Evolutionary conservation across 1,139 yeast species (phyloP).

Genomic region (Taiozyma onychis): DNA sequence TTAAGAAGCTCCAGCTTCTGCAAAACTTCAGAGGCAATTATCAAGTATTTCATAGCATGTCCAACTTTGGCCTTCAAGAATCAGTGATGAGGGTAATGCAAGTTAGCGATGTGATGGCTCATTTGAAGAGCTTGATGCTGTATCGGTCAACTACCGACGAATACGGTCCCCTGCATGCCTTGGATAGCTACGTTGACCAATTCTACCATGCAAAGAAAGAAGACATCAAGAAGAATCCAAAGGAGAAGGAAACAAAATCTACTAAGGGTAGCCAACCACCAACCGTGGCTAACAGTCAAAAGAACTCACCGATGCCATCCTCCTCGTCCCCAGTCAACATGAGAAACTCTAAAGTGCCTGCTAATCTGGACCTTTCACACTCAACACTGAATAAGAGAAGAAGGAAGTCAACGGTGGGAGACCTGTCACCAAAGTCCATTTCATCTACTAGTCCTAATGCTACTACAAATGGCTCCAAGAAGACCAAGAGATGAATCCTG

Average conservation of each 20-base stretch:
- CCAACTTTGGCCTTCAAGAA: slow-evolving; percentile 59
- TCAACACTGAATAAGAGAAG: slow-evolving; percentile 30
- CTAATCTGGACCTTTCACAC: slow-evolving; percentile 26
- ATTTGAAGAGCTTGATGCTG: slow-evolving; percentile 57
- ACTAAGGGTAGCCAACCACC: slow-evolving; percentile 2
- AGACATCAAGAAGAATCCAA: slow-evolving; percentile 1
- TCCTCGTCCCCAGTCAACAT: background rate
- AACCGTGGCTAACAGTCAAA: slow-evolving; percentile 1
- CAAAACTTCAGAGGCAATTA: slow-evolving; percentile 30
- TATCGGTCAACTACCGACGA: slow-evolving; percentile 40
- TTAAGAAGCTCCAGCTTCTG: slow-evolving; percentile 23
- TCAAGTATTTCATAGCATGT: slow-evolving; percentile 34
- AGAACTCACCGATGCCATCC: slow-evolving; percentile 2
- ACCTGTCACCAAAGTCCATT: slow-evolving; percentile 19
- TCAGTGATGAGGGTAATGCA: slow-evolving; percentile 65
- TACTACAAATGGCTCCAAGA: background rate
- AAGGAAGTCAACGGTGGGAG: slow-evolving; percentile 24
- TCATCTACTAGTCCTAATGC: slow-evolving; percentile 7
- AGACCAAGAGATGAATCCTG: slow-evolving; percentile 2
- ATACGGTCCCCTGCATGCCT: slow-evolving; percentile 54
- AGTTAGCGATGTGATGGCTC: slow-evolving; percentile 71
- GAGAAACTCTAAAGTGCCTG: slow-evolving; percentile 5
- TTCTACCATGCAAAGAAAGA: slow-evolving; percentile 8
- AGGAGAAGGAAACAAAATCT: background rate
- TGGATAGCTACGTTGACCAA: slow-evolving; percentile 44